phyloP scores from a whole-genome alignment of 2,329 filamentous ascomycete species.

The Fusarium sp. region DNA sequence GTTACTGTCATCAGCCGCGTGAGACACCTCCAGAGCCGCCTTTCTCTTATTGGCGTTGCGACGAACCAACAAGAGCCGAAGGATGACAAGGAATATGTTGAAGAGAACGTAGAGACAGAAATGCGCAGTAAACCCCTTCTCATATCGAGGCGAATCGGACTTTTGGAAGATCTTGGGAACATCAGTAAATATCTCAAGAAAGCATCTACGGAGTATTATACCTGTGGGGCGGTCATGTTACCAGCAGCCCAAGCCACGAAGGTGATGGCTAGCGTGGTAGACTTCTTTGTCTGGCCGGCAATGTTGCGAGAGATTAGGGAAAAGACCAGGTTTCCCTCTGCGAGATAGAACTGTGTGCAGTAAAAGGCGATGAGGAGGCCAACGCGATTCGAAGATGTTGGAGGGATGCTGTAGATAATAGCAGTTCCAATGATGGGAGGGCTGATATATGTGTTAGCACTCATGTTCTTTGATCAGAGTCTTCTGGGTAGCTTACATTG shows the following conservation, averaged over 20 bases:
- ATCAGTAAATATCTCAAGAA: neutral
- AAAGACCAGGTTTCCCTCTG: neutral
- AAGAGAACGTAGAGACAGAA: neutral
- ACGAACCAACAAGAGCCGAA: neutral
- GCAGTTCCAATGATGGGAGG: constrained; percentile 52
- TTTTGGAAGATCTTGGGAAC: neutral
- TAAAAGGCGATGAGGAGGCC: constrained; percentile 53
- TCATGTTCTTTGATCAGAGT: neutral
- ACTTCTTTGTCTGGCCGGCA: constrained; percentile 56
- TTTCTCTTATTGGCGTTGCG: neutral
- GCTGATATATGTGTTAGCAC: neutral
- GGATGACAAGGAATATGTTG: neutral
- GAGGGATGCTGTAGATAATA: constrained; percentile 50
- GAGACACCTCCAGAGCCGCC: neutral
- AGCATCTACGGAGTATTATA: neutral
- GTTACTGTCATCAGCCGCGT: neutral
- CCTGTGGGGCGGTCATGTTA: constrained; percentile 53
- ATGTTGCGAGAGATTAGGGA: constrained; percentile 38
- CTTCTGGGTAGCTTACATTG: neutral
- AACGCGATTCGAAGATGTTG: constrained; percentile 43
- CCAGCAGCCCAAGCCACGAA: constrained; percentile 54
- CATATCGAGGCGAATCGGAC: neutral
- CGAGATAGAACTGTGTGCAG: constrained; percentile 47
- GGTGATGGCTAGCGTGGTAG: constrained; percentile 51
- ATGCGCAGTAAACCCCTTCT: neutral